Evolutionary conservation across 225 moss, liverwort and hornwort genomes (phyloP).

Genomic region (Lunularia cruciata): DNA sequence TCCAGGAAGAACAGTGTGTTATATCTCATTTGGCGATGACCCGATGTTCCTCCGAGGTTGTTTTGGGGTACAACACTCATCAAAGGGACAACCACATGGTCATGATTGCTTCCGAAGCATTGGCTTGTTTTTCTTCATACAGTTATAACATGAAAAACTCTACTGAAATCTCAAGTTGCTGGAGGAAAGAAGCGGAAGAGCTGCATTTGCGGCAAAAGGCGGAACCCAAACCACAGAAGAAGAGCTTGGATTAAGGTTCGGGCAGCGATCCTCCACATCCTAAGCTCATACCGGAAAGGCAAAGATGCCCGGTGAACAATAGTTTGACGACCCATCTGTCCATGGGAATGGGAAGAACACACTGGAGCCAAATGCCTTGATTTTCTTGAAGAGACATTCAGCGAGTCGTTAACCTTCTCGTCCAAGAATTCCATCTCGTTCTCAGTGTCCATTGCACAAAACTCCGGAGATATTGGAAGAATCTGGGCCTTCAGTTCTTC

Average conservation of each 20-base stretch:
- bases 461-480: background rate
- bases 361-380: background rate
- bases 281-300: conserved; percentile 22
- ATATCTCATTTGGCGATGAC: too few relatives aligned
- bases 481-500: conserved; percentile 1
- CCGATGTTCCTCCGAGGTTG: too few relatives aligned
- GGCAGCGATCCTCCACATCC: conserved; percentile 28
- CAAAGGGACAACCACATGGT: too few relatives aligned
- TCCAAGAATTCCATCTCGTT: background rate
- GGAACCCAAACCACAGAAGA: conserved; percentile 33
- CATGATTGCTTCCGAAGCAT: too few relatives aligned
- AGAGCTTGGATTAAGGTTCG: conserved; percentile 23
- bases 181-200: conserved; percentile 11
- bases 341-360: background rate
- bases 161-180: conserved; percentile 40
- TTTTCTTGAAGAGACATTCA: too few relatives aligned
- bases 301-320: background rate
- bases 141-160: too few relatives aligned
- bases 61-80: too few relatives aligned
- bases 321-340: background rate
- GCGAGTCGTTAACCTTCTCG: too few relatives aligned
- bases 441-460: background rate
- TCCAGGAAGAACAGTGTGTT: too few relatives aligned
- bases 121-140: too few relatives aligned
- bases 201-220: conserved; percentile 22